phyloP scores from a whole-genome alignment of 805 yeast species.

The Zygosaccharomyces lentus region DNA sequence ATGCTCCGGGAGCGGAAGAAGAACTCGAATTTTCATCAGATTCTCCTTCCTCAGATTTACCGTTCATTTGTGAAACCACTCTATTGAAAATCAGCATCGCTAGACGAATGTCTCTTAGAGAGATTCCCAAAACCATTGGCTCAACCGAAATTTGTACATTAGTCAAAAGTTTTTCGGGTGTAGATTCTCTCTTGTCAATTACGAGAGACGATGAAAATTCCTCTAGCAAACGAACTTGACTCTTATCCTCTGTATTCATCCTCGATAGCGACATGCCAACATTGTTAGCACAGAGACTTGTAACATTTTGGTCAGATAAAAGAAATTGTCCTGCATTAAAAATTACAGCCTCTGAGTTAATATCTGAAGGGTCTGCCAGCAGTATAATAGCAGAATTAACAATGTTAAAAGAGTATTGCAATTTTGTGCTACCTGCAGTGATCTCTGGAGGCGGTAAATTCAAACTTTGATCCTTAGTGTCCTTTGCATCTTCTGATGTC shows the following conservation, averaged over 20 bases:
- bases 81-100: constrained; percentile 69
- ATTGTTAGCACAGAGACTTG: constrained; percentile 64
- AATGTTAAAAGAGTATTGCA: constrained; percentile 62
- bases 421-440: constrained; percentile 10
- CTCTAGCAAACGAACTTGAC: constrained; percentile 70
- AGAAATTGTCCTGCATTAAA: constrained; percentile 79
- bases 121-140: constrained; percentile 73
- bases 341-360: constrained; percentile 80
- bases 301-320: constrained; percentile 61
- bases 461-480: neutral
- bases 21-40: constrained; percentile 13
- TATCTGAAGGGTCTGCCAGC: constrained; percentile 69
- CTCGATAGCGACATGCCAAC: constrained; percentile 81
- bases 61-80: constrained; percentile 53
- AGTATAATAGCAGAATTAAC: constrained; percentile 73
- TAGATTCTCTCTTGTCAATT: constrained; percentile 66
- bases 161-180: constrained; percentile 53
- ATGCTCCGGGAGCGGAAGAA: constrained; percentile 34
- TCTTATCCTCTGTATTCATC: constrained; percentile 64
- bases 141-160: constrained; percentile 68
- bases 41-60: constrained; percentile 12
- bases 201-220: constrained; percentile 80
- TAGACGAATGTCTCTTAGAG: constrained; percentile 79
- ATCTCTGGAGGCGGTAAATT: neutral
- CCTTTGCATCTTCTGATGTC: neutral